phyloP scores from a whole-genome alignment of 257 asterid species.

The Petrea volubilis region DNA sequence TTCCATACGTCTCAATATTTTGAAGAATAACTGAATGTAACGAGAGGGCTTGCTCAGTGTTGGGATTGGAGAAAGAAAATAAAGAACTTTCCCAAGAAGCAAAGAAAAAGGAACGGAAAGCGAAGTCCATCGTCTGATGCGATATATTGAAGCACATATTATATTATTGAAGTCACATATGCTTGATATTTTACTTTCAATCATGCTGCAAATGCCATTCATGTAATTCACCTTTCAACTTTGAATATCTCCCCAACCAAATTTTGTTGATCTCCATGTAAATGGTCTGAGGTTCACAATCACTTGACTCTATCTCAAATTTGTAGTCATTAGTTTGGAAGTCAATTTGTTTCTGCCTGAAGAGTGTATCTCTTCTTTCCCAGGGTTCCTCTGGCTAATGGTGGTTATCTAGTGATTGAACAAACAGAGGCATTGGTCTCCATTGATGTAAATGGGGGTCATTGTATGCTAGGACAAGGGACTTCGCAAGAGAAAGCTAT shows the following conservation, averaged over 20 bases:
- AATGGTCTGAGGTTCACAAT: neutral
- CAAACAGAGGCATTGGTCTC: conserved; percentile 97
- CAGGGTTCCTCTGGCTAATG: conserved; percentile 93
- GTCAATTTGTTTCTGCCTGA: conserved; percentile 21
- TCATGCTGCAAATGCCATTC: conserved; percentile 3
- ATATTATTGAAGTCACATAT: conserved; percentile 13
- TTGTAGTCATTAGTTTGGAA: conserved; percentile 14
- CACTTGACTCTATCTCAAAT: neutral
- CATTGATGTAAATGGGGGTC: conserved; percentile 97
- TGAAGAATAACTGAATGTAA: neutral
- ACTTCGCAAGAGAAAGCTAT: conserved; percentile 91
- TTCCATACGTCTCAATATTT: neutral
- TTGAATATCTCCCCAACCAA: neutral
- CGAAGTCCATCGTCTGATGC: conserved; percentile 1
- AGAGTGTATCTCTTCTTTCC: conserved; percentile 18
- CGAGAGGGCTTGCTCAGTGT: conserved; percentile 1
- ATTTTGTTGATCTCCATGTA: neutral
- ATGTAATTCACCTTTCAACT: conserved; percentile 8
- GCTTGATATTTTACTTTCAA: neutral
- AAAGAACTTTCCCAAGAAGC: conserved; percentile 6
- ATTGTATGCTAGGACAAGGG: conserved; percentile 93
- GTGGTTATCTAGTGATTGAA: conserved; percentile 97
- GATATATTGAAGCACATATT: neutral
- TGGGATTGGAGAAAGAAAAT: neutral
- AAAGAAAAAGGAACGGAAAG: neutral